phyloP scores from a whole-genome alignment of 129 eudicot species.

The sunflower (Helianthus annuus) region HanXRQr2.0-SUNRISE NC_035442.2:138423337-138423836 shows the following conservation, averaged over 20 bases:
- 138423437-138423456: slow-evolving; percentile 14
- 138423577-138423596: slow-evolving; percentile 85
- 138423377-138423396: neutral
- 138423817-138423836: too few species aligned
- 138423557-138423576: slow-evolving; percentile 66
- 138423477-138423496: slow-evolving; percentile 76
- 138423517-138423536: neutral
- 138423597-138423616: slow-evolving; percentile 98
- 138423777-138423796: slow-evolving; percentile 1
- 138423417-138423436: neutral
- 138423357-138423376: too few species aligned
- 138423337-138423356: too few species aligned
- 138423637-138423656: neutral
- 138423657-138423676: too few species aligned
- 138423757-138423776: too few species aligned
- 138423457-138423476: slow-evolving; percentile 62
- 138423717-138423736: too few species aligned
- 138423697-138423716: too few species aligned
- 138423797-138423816: slow-evolving; percentile 42
- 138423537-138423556: neutral
- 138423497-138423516: neutral
- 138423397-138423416: neutral
- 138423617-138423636: slow-evolving; percentile 96
- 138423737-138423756: too few species aligned
- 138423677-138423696: too few species aligned